phyloP scores from a whole-genome alignment of 208 protist genomes.

The Herpetomonas tarakana region DNA sequence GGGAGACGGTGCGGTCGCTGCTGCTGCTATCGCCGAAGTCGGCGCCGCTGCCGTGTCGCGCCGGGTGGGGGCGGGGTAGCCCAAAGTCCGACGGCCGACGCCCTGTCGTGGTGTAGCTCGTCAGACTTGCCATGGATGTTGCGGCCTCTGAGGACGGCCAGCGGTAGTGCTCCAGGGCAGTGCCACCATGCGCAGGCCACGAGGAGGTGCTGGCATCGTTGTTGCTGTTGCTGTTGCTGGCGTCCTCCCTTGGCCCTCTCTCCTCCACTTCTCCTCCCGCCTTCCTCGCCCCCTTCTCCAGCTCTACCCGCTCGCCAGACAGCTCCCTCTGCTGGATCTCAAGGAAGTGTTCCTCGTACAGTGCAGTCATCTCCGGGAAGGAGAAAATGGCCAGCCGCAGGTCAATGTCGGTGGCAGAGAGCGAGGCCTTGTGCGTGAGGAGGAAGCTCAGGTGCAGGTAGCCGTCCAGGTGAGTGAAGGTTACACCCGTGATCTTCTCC shows the following conservation, averaged over 20 bases:
- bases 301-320: not conserved
- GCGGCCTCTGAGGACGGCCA: not conserved
- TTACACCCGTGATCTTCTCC: conserved; percentile 21
- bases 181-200: not conserved
- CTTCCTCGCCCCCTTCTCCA: too few relatives aligned
- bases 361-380: conserved; percentile 25
- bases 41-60: not conserved
- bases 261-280: too few relatives aligned
- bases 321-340: conserved; percentile 19
- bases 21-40: not conserved
- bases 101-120: too few relatives aligned
- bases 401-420: conserved; percentile 37
- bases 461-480: conserved; percentile 20
- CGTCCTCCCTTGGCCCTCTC: too few relatives aligned
- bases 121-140: not conserved
- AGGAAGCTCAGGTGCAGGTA: conserved; percentile 30
- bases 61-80: not conserved
- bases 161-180: not conserved
- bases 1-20: not conserved
- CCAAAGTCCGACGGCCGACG: not conserved
- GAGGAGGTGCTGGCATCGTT: not conserved
- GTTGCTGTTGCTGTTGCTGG: not conserved
- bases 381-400: conserved; percentile 25
- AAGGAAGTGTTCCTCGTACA: conserved; percentile 40
- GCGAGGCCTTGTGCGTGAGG: conserved; percentile 25